These are phyloP conservation scores for Ceratobasidium sp. DNA, from an alignment of 1,284 basidiomycete species.

Conservation along the genomic window DNA sequence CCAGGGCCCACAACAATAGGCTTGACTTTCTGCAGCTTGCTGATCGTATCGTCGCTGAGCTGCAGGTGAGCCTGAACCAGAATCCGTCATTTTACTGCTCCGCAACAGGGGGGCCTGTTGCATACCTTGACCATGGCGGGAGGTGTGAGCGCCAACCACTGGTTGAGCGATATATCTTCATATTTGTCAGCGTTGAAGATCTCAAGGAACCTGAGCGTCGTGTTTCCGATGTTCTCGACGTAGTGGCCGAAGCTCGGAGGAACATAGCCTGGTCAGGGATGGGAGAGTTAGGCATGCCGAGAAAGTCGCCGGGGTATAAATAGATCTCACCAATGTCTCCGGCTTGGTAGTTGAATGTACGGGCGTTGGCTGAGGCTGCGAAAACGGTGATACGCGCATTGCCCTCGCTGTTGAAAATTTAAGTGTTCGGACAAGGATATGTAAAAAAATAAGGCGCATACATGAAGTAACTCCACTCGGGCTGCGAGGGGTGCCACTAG, in stretches of 20 bases:
- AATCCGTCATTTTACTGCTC: not conserved
- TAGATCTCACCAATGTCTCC: slow-evolving; percentile 73
- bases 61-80: slow-evolving; percentile 63
- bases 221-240: too few species aligned
- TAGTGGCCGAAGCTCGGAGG: slow-evolving; percentile 73
- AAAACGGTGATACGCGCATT: slow-evolving; percentile 57
- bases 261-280: slow-evolving; percentile 61
- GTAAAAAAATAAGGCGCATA: not conserved
- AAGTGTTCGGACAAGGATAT: slow-evolving; percentile 59
- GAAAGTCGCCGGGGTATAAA: slow-evolving; percentile 52
- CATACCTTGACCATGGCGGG: slow-evolving; percentile 66
- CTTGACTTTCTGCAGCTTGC: slow-evolving; percentile 68
- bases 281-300: not conserved
- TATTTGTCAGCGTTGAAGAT: slow-evolving; percentile 70
- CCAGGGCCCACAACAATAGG: slow-evolving; percentile 62
- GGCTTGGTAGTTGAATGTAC: too few species aligned
- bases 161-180: slow-evolving; percentile 70
- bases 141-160: slow-evolving; percentile 75
- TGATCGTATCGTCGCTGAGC: slow-evolving; percentile 66
- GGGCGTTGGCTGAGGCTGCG: slow-evolving; percentile 69
- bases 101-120: too few species aligned
- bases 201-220: slow-evolving; percentile 71
- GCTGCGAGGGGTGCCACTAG: slow-evolving; percentile 78
- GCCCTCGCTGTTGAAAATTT: slow-evolving; percentile 55
- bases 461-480: slow-evolving; percentile 55